Percentiles rank a stretch among this genome's conserved stretches.
These are phyloP conservation scores for Globisporangium viniferum DNA, from an alignment of 352 stramenopile species.

Conservation along the genomic window DNA sequence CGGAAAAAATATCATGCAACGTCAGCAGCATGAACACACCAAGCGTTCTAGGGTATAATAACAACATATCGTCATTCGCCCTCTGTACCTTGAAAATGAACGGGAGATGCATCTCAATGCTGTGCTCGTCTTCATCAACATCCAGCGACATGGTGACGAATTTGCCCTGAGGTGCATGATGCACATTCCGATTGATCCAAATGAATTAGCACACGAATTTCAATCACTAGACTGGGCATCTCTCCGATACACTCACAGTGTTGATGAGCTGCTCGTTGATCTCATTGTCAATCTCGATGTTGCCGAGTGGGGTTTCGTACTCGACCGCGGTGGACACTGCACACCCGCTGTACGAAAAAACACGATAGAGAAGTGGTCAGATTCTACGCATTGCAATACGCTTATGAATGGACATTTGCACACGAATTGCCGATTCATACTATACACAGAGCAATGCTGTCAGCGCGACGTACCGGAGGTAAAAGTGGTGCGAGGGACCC, in stretches of 20 bases:
- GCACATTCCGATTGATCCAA: background rate
- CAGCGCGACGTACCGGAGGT: slow-evolving; percentile 67
- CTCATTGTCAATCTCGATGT: slow-evolving; percentile 89
- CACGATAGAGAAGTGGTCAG: background rate
- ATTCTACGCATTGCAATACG: background rate
- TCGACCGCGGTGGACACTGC: slow-evolving; percentile 79
- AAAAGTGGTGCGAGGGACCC: slow-evolving; percentile 96
- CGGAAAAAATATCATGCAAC: background rate
- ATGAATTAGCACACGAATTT: background rate
- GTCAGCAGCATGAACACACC: background rate
- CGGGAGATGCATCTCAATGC: slow-evolving; percentile 97
- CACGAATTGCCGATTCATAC: background rate
- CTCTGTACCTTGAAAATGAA: slow-evolving; percentile 89
- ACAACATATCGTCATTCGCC: background rate
- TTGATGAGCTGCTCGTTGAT: slow-evolving; percentile 88
- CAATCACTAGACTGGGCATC: background rate
- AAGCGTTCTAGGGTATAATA: background rate
- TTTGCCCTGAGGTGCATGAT: slow-evolving; percentile 38
- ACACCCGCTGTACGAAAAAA: slow-evolving; percentile 43
- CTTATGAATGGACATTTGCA: too few relatives aligned
- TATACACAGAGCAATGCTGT: background rate
- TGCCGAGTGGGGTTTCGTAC: slow-evolving; percentile 94
- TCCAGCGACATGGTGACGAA: slow-evolving; percentile 77
- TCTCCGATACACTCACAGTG: slow-evolving; percentile 32
- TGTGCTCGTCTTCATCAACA: slow-evolving; percentile 95